These are phyloP conservation scores for Skeletonema tropicum DNA, from an alignment of 108 stramenopile species.

Conservation along the genomic window DNA sequence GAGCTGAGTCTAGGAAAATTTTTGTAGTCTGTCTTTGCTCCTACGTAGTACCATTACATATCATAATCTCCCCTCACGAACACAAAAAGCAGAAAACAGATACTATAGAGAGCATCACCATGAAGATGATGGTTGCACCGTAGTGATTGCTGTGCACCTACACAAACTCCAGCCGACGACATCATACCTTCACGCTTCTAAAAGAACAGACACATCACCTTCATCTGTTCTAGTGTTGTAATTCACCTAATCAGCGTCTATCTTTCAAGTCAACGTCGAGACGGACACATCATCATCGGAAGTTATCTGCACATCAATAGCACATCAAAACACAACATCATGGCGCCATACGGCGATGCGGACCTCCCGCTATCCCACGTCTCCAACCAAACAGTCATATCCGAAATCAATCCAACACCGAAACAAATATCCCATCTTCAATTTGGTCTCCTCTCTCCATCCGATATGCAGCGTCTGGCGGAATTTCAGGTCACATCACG, in stretches of 20 bases:
- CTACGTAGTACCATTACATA: neutral
- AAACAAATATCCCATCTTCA: slow-evolving; percentile 95
- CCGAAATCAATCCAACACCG: slow-evolving; percentile 73
- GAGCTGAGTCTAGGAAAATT: no score
- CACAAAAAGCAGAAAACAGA: no score
- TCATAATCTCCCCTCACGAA: neutral
- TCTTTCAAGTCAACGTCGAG: neutral
- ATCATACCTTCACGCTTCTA: neutral
- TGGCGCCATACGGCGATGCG: no score
- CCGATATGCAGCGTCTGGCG: slow-evolving; percentile 91
- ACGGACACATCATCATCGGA: neutral
- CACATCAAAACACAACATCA: neutral
- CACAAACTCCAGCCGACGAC: neutral
- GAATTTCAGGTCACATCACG: slow-evolving; percentile 93
- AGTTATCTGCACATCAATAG: neutral
- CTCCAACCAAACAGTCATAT: slow-evolving; percentile 54
- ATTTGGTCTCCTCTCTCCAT: slow-evolving; percentile 93
- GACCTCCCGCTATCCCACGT: slow-evolving; percentile 29
- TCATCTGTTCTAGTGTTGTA: neutral
- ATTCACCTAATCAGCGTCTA: neutral
- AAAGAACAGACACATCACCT: neutral
- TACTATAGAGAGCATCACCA: neutral
- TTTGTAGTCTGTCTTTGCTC: neutral
- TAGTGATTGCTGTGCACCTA: neutral
- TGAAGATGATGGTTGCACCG: neutral